These are phyloP conservation scores for Astrothelium subdiscretum DNA, from an alignment of 495 filamentous ascomycete species.

Conservation along the genomic window DNA sequence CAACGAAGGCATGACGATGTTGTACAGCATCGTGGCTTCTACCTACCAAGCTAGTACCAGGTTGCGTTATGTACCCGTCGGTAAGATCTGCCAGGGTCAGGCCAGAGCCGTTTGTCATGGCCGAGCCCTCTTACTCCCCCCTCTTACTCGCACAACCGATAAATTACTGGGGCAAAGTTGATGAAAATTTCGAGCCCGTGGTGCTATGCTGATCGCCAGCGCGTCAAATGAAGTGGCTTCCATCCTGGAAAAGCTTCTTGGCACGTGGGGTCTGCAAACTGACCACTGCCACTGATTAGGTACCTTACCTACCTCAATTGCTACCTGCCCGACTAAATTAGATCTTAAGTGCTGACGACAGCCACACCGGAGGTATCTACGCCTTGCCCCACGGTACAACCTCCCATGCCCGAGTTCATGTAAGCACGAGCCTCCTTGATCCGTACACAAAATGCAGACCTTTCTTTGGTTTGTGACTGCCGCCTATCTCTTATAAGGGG, in stretches of 20 bases:
- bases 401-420: too few relatives aligned
- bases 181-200: too few relatives aligned
- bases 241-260: neutral
- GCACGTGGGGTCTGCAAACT: neutral
- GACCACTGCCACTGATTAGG: neutral
- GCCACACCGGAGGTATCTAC: too few relatives aligned
- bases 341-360: too few relatives aligned
- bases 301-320: neutral
- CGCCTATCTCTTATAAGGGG: too few relatives aligned
- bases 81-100: neutral
- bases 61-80: too few relatives aligned
- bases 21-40: neutral
- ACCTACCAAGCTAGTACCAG: neutral
- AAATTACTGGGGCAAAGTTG: neutral
- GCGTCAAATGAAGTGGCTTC: neutral
- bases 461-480: too few relatives aligned
- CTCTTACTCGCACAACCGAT: neutral
- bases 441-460: too few relatives aligned
- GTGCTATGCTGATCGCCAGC: neutral
- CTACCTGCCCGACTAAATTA: neutral
- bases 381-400: too few relatives aligned
- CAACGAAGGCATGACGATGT: neutral
- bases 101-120: neutral
- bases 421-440: too few relatives aligned
- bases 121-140: too few relatives aligned